Evolutionary conservation across 2,329 filamentous ascomycete genomes (phyloP).

Genomic region (Clonostachys chloroleuca): DNA sequence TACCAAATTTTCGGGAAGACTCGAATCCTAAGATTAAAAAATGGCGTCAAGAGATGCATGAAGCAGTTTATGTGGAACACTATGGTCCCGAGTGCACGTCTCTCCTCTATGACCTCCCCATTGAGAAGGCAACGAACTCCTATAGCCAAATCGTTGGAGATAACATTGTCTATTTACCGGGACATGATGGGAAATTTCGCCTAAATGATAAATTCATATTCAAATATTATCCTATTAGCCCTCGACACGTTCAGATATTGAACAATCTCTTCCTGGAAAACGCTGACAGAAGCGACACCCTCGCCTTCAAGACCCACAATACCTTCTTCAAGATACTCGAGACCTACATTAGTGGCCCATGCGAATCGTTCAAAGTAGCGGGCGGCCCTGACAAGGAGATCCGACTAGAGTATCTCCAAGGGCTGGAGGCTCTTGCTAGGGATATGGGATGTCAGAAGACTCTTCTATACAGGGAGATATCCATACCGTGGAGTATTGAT

Average conservation of each 20-base stretch:
- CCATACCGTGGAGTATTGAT: background rate
- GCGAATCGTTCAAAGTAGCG: background rate
- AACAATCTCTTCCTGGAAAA: background rate
- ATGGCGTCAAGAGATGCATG: background rate
- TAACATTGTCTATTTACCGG: background rate
- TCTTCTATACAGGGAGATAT: background rate
- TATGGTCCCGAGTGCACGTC: background rate
- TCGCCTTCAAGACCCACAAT: background rate
- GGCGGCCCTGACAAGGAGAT: background rate
- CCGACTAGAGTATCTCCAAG: background rate
- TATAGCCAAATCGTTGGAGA: background rate
- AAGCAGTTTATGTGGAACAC: background rate
- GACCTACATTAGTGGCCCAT: background rate
- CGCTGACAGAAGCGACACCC: background rate
- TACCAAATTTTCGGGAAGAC: constrained; percentile 15
- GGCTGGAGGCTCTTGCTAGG: background rate
- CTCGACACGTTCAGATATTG: background rate
- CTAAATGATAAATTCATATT: background rate
- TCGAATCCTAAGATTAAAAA: background rate
- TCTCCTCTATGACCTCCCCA: background rate
- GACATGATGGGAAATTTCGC: background rate
- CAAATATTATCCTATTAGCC: background rate
- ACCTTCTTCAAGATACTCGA: background rate
- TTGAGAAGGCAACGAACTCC: background rate
- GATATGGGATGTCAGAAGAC: background rate